Evolutionary conservation across 768 basidiomycete species (phyloP).

Genomic region (Rhodotorula paludigena): DNA sequence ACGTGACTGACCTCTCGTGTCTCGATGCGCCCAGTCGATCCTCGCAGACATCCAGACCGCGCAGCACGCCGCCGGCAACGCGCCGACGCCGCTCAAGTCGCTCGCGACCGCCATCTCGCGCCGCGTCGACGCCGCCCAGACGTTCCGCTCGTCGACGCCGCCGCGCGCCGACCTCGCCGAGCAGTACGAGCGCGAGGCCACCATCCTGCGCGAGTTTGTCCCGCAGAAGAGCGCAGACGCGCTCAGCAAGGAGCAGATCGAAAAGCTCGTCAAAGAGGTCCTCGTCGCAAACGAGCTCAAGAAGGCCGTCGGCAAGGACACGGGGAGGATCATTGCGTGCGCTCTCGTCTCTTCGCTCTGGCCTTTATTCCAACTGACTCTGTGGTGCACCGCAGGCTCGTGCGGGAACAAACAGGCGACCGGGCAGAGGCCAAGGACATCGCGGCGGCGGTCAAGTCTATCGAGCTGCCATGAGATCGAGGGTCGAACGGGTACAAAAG

Average conservation of each 20-base stretch:
- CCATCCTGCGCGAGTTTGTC: slow-evolving; percentile 12
- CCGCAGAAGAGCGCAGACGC: slow-evolving; percentile 9
- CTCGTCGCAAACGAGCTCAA: slow-evolving; percentile 10
- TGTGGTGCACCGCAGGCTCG: not conserved
- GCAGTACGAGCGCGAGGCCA: slow-evolving; percentile 24
- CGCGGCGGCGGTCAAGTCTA: not conserved
- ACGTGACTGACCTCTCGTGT: not conserved
- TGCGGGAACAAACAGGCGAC: not conserved
- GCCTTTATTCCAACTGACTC: not conserved
- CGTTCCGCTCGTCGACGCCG: slow-evolving; percentile 17
- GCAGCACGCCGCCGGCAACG: slow-evolving; percentile 16
- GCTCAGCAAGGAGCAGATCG: not conserved
- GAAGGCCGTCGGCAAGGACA: slow-evolving; percentile 30
- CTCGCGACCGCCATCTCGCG: slow-evolving; percentile 21
- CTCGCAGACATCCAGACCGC: slow-evolving; percentile 31
- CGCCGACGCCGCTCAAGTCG: slow-evolving; percentile 26
- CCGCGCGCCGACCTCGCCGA: slow-evolving; percentile 26
- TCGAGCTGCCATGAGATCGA: not conserved
- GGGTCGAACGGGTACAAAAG: too few species aligned
- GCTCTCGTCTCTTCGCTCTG: not conserved
- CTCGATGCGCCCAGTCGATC: slow-evolving; percentile 15
- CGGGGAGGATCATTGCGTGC: slow-evolving; percentile 21
- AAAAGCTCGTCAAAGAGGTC: slow-evolving; percentile 9
- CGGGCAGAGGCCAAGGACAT: slow-evolving; percentile 11
- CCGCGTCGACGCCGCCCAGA: slow-evolving; percentile 22